A percentile compares a stretch with the other conserved stretches of the same genome.
These are phyloP conservation scores for Citrus glauca DNA, from an alignment of 345 rosid species.

Conservation along the genomic window DNA sequence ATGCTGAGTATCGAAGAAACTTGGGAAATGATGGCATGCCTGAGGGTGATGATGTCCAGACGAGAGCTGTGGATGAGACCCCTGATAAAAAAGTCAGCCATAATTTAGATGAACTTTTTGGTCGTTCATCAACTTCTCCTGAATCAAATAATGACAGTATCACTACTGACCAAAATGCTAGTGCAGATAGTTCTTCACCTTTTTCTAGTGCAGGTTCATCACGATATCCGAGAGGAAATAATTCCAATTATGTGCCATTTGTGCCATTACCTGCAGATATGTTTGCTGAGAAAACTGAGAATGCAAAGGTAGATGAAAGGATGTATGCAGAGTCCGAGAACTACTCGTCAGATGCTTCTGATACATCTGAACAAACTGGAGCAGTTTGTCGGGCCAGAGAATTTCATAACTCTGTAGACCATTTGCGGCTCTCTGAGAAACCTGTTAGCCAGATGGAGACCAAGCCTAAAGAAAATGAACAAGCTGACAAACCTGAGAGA, in stretches of 20 bases:
- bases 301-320: slow-evolving; percentile 21
- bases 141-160: slow-evolving; percentile 17
- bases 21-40: slow-evolving; percentile 22
- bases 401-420: slow-evolving; percentile 8
- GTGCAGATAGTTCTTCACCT: slow-evolving; percentile 5
- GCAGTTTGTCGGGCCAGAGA: slow-evolving; percentile 11
- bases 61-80: slow-evolving; percentile 12
- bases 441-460: slow-evolving; percentile 16
- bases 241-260: slow-evolving; percentile 53
- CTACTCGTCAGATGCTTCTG: slow-evolving; percentile 16
- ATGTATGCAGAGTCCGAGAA: slow-evolving; percentile 19
- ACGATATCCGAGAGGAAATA: slow-evolving; percentile 31
- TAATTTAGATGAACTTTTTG: slow-evolving; percentile 46
- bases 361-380: slow-evolving; percentile 14
- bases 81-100: slow-evolving; percentile 15
- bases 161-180: slow-evolving; percentile 3
- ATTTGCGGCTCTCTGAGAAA: slow-evolving; percentile 15
- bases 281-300: slow-evolving; percentile 62
- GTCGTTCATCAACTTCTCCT: slow-evolving; percentile 30
- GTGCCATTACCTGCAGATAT: slow-evolving; percentile 77
- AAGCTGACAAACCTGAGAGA: slow-evolving; percentile 50
- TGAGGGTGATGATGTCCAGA: slow-evolving; percentile 13
- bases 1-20: slow-evolving; percentile 37
- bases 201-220: slow-evolving; percentile 19
- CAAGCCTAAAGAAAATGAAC: slow-evolving; percentile 34